Percentiles rank a stretch among this genome's conserved stretches.
These are phyloP conservation scores for Ophiocordyceps camponoti-floridani DNA, from an alignment of 2,329 filamentous ascomycete species.

Conservation along the genomic window DNA sequence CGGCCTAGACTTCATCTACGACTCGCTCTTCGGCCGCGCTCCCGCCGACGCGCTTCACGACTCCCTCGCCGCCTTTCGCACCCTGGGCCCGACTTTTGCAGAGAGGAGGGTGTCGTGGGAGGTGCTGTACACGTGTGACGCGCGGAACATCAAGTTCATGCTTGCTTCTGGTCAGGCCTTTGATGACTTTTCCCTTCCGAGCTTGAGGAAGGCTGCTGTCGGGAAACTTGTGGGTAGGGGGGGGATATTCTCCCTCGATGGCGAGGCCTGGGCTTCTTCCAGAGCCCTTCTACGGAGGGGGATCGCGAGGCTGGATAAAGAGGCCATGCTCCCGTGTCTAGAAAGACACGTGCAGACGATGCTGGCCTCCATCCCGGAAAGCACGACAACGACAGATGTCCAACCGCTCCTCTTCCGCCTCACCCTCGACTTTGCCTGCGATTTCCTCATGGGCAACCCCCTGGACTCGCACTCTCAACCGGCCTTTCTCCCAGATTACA, in stretches of 20 bases:
- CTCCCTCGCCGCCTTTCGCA: constrained; percentile 9
- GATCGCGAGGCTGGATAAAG: constrained; percentile 16
- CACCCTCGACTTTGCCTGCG: constrained; percentile 25
- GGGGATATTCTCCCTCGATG: constrained; percentile 32
- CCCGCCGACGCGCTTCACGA: constrained; percentile 11
- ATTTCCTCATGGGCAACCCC: constrained; percentile 25
- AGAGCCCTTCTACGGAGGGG: constrained; percentile 16
- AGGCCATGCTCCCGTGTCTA: constrained; percentile 9
- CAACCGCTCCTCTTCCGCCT: constrained; percentile 27
- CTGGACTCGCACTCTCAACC: constrained; percentile 5
- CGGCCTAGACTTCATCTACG: constrained; percentile 17
- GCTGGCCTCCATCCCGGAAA: constrained; percentile 11
- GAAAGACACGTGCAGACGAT: constrained; percentile 19
- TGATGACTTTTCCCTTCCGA: constrained; percentile 25
- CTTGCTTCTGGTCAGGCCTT: constrained; percentile 30
- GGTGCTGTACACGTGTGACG: constrained; percentile 21
- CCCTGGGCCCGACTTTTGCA: constrained; percentile 14
- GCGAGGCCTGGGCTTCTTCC: constrained; percentile 25
- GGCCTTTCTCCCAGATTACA: constrained; percentile 17
- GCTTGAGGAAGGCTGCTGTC: constrained; percentile 17
- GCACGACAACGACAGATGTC: constrained; percentile 23
- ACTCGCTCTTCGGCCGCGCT: constrained; percentile 8
- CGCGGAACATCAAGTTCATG: constrained; percentile 35
- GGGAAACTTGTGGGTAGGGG: constrained; percentile 20
- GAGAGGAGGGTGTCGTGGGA: constrained; percentile 14